Evolutionary conservation across 345 rosid genomes (phyloP).

Genomic region (Pistacia vera): DNA sequence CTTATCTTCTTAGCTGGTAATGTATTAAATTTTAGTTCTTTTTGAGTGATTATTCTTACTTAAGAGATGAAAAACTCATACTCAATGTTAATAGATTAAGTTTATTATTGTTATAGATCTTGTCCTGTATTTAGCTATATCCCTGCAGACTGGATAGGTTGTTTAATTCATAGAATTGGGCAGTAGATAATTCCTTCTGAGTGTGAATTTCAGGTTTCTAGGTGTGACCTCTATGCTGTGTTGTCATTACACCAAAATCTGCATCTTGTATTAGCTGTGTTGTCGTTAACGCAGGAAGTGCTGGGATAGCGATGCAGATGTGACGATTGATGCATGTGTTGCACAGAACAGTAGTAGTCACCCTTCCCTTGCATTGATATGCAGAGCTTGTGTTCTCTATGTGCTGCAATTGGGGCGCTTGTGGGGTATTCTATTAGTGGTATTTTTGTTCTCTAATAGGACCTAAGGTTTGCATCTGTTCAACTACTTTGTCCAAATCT

Average conservation of each 20-base stretch:
- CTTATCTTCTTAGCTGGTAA: constrained; percentile 85
- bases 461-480: constrained; percentile 59
- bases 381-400: constrained; percentile 87
- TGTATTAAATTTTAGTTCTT: background rate
- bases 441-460: constrained; percentile 79
- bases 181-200: background rate
- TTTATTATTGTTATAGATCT: background rate
- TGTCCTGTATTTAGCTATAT: background rate
- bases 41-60: background rate
- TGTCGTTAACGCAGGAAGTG: constrained; percentile 77
- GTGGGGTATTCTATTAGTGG: constrained; percentile 85
- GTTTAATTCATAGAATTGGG: background rate
- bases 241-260: constrained; percentile 66
- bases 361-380: constrained; percentile 80
- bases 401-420: constrained; percentile 79
- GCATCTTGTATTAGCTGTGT: constrained; percentile 67
- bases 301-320: constrained; percentile 87
- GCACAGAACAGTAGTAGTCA: constrained; percentile 79
- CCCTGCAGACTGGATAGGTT: background rate
- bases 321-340: constrained; percentile 92
- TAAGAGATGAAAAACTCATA: background rate
- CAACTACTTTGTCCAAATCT: background rate
- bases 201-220: constrained; percentile 58
- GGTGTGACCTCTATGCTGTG: constrained; percentile 72
- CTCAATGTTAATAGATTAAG: too few relatives aligned